Evolutionary conservation across 495 filamentous ascomycete species (phyloP), one percentile per base, ranked within the genome.

Genomic region (Clohesyomyces aquaticus): DNA sequence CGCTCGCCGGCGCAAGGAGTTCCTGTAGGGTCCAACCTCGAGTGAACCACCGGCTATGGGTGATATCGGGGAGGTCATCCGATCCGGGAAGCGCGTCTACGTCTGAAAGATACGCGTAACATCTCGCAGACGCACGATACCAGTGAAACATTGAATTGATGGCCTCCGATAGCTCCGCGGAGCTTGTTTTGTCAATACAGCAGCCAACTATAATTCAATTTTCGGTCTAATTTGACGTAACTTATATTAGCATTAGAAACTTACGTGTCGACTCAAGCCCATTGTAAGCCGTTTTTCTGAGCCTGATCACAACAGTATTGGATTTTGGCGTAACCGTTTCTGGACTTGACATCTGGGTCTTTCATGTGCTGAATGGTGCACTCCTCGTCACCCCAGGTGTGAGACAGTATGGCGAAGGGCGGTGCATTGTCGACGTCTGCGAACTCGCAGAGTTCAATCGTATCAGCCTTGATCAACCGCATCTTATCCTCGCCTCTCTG

Each of bases 161-260:
- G n/a, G n/a, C n/a, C n/a, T n/a, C n/a, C 48, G 26, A 21, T 22
- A 58, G 55, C 63, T 68, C 65, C 3, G 42, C 60, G 45, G 26
- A 47, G 54, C 51, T 66, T 22, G 16, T 3, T 43, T 69, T 65
- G 51, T 69, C 63, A 23, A 69, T 69, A 48, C 66, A 69, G 56
- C 62, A 65, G 16, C n/a, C n/a, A n/a, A n/a, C n/a, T n/a, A n/a
- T n/a, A n/a, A n/a, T n/a, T n/a, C n/a, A n/a, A n/a, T n/a, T n/a
- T n/a, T n/a, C n/a, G n/a, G n/a, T n/a, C n/a, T n/a, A n/a, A n/a
- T n/a, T n/a, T n/a, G n/a, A n/a, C n/a, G n/a, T n/a, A n/a, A n/a
- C n/a, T n/a, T n/a, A n/a, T n/a, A n/a, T n/a, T n/a, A n/a, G n/a
- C n/a, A n/a, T n/a, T n/a, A n/a, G n/a, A n/a, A n/a, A n/a, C n/a